These are phyloP conservation scores for Colletotrichum incanum DNA, from an alignment of 2,329 filamentous ascomycete species.

Conservation along the genomic window DNA sequence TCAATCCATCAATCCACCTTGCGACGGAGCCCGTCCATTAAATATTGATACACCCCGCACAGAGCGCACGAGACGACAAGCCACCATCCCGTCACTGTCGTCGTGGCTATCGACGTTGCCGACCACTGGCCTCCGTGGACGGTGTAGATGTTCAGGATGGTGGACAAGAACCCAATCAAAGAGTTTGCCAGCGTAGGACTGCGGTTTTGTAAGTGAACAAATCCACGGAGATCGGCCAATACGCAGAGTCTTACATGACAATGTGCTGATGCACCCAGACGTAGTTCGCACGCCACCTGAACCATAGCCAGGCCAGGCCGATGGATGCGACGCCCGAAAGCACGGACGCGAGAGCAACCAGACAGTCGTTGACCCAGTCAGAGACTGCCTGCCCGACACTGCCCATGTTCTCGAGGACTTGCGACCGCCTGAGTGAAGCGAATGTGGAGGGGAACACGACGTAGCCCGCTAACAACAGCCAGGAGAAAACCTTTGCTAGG, in stretches of 20 bases:
- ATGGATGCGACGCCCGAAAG: background rate
- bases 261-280: slow-evolving; percentile 12
- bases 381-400: background rate
- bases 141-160: too few species aligned
- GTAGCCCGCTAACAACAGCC: slow-evolving; percentile 4
- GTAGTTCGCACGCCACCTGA: slow-evolving; percentile 1
- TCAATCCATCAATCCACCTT: too few species aligned
- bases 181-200: too few species aligned
- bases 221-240: background rate
- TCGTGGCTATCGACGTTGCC: too few species aligned
- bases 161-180: too few species aligned
- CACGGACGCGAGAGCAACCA: background rate
- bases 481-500: background rate
- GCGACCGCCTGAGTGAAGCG: background rate
- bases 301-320: slow-evolving; percentile 3
- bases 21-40: background rate
- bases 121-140: too few species aligned
- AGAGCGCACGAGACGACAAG: background rate
- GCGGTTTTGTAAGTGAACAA: background rate
- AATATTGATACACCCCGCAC: slow-evolving; percentile 9
- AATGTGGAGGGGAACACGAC: slow-evolving; percentile 1
- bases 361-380: slow-evolving; percentile 3
- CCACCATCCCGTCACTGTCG: too few species aligned
- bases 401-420: slow-evolving; percentile 9
- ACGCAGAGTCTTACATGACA: background rate